Evolutionary conservation across 1,284 basidiomycete species (phyloP).

Genomic region (Melampsora larici-populina): DNA sequence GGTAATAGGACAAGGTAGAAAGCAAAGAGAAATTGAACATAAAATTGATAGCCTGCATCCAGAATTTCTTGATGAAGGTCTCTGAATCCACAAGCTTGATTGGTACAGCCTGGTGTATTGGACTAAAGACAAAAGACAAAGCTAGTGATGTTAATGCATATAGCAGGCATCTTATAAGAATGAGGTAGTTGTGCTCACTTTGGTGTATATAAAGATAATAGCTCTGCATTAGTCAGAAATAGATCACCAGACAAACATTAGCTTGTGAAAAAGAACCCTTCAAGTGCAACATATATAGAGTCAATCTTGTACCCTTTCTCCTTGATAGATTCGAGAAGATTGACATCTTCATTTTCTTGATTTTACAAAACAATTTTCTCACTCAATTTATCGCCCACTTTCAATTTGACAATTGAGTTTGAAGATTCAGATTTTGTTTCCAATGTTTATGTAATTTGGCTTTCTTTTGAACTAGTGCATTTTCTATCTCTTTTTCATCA

Average conservation of each 20-base stretch:
- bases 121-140: conserved; percentile 14
- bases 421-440: neutral
- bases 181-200: conserved; percentile 20
- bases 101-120: conserved; percentile 45
- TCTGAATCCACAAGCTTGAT: conserved; percentile 46
- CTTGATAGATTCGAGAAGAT: conserved; percentile 38
- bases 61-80: conserved; percentile 45
- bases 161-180: neutral
- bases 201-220: conserved; percentile 47
- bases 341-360: conserved; percentile 43
- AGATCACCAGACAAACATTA: neutral
- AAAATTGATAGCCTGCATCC: conserved; percentile 45
- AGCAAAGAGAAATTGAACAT: neutral
- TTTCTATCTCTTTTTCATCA: neutral
- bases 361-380: conserved; percentile 44
- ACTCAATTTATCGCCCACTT: conserved; percentile 38
- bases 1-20: too few species aligned
- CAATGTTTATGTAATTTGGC: neutral
- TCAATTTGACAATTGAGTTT: neutral
- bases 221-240: neutral
- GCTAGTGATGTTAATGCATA: too few species aligned
- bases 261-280: neutral
- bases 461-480: neutral
- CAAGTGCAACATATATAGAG: neutral
- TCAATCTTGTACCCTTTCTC: conserved; percentile 21